A percentile compares a stretch with the other conserved stretches of the same genome.
Evolutionary conservation across 1,284 basidiomycete species (phyloP).

Genomic region (Malassezia dermatis): DNA sequence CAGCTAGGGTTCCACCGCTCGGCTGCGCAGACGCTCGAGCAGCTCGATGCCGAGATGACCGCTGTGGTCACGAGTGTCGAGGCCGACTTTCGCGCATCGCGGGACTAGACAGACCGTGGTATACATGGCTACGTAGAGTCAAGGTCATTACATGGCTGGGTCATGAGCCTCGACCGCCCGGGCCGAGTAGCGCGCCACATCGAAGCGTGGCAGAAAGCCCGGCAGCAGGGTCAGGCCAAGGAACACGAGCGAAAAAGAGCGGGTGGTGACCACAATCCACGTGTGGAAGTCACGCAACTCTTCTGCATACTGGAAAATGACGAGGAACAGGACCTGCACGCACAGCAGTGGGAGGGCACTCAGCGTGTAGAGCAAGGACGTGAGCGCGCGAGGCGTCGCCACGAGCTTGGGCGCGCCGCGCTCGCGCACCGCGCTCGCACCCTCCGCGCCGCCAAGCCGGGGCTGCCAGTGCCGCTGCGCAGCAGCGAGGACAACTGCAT

Average conservation of each 20-base stretch:
- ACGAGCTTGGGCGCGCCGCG: neutral
- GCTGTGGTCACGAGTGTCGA: conserved; percentile 79
- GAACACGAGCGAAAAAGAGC: conserved; percentile 3
- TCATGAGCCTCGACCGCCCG: neutral
- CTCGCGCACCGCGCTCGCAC: neutral
- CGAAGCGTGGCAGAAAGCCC: neutral
- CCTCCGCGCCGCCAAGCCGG: neutral
- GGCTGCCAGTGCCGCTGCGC: neutral
- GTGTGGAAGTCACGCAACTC: conserved; percentile 7
- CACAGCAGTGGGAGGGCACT: neutral
- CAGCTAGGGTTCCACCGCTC: conserved; percentile 72
- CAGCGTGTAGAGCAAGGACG: neutral
- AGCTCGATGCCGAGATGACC: conserved; percentile 77
- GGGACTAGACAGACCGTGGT: conserved; percentile 18
- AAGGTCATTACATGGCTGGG: neutral
- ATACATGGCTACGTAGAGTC: neutral
- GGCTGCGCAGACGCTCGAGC: conserved; percentile 58
- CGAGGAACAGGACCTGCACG: conserved; percentile 1
- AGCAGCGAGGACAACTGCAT: neutral
- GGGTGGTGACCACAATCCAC: conserved; percentile 2
- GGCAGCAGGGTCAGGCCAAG: neutral
- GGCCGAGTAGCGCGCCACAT: neutral
- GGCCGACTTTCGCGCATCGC: conserved; percentile 64
- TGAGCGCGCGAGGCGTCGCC: neutral
- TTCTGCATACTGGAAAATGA: conserved; percentile 1